Conservation (phyloP, 2,329 filamentous ascomycete species). For the Aspergillus costaricaensis region DNA sequence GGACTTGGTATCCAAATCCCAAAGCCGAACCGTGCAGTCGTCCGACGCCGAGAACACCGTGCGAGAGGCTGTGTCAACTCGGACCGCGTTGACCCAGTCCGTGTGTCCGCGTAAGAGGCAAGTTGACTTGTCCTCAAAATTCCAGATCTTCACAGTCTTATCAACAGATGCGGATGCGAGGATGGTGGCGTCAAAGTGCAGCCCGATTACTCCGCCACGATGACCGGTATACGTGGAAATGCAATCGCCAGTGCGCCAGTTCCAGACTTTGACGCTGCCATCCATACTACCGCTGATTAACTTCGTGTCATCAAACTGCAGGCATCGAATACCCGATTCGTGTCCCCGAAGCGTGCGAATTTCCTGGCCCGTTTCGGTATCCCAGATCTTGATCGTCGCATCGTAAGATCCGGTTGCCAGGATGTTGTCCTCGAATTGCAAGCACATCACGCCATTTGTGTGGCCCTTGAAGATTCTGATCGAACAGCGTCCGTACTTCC, state of each 20-base stretch:
- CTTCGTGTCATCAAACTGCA: slow-evolving; percentile 91
- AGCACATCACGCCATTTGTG: slow-evolving; percentile 79
- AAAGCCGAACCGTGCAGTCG: slow-evolving; percentile 85
- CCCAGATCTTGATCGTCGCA: slow-evolving; percentile 92
- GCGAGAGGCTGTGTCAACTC: slow-evolving; percentile 76
- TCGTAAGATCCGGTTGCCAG: slow-evolving; percentile 95
- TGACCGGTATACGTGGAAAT: slow-evolving; percentile 80
- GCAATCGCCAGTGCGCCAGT: slow-evolving; percentile 89
- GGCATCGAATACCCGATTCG: slow-evolving; percentile 76
- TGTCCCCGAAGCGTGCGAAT: slow-evolving; percentile 84
- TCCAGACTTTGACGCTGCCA: slow-evolving; percentile 88
- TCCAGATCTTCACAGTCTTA: slow-evolving; percentile 87
- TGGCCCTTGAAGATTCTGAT: slow-evolving; percentile 84
- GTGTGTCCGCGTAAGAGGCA: slow-evolving; percentile 80
- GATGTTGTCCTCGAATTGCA: slow-evolving; percentile 83
- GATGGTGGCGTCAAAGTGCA: slow-evolving; percentile 83
- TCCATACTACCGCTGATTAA: slow-evolving; percentile 90
- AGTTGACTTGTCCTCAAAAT: slow-evolving; percentile 79
- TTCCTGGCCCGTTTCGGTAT: slow-evolving; percentile 83
- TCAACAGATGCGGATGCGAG: slow-evolving; percentile 90
- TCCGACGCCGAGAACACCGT: slow-evolving; percentile 93
- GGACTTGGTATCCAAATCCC: slow-evolving; percentile 83
- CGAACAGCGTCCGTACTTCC: slow-evolving; percentile 90
- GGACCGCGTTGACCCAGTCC: slow-evolving; percentile 97
- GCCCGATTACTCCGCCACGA: slow-evolving; percentile 76